These are phyloP conservation scores for Trichaptum fuscoviolaceum DNA, from an alignment of 768 basidiomycete species.

Conservation along the genomic window DNA sequence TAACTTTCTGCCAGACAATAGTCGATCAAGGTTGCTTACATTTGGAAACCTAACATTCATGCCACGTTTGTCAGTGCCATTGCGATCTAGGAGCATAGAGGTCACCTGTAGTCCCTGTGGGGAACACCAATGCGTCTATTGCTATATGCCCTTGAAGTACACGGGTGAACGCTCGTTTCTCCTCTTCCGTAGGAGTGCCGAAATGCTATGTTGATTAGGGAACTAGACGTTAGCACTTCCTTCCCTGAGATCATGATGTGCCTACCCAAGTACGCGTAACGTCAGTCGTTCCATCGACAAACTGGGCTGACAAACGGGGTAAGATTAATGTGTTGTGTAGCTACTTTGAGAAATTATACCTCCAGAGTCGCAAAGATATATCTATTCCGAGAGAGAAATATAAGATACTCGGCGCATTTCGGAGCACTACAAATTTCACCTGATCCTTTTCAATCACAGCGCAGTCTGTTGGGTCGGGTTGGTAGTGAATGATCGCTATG, in stretches of 20 bases:
- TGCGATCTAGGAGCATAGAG: constrained; percentile 19
- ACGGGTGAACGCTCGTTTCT: constrained; percentile 85
- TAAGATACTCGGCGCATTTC: background rate
- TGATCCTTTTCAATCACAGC: constrained; percentile 72
- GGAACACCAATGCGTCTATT: constrained; percentile 82
- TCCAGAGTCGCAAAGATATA: constrained; percentile 85
- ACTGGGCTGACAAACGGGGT: constrained; percentile 51
- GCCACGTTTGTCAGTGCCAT: background rate
- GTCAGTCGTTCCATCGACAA: constrained; percentile 92
- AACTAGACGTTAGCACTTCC: background rate
- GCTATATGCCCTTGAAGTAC: constrained; percentile 91
- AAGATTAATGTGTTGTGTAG: too few relatives aligned
- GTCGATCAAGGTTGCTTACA: constrained; percentile 43
- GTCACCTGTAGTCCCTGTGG: constrained; percentile 69
- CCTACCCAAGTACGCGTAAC: constrained; percentile 84
- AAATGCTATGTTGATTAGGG: constrained; percentile 57
- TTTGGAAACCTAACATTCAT: constrained; percentile 39
- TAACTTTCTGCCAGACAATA: background rate
- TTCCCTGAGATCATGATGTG: background rate
- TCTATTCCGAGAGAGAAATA: constrained; percentile 23
- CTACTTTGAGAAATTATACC: constrained; percentile 32
- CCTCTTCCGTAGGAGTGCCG: constrained; percentile 74
- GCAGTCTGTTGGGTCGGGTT: constrained; percentile 68
- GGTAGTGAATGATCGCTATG: constrained; percentile 90
- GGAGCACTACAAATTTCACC: constrained; percentile 27